phyloP scores from a whole-genome alignment of 306 rosid genomes.

The Phaseolus lunatus region DNA sequence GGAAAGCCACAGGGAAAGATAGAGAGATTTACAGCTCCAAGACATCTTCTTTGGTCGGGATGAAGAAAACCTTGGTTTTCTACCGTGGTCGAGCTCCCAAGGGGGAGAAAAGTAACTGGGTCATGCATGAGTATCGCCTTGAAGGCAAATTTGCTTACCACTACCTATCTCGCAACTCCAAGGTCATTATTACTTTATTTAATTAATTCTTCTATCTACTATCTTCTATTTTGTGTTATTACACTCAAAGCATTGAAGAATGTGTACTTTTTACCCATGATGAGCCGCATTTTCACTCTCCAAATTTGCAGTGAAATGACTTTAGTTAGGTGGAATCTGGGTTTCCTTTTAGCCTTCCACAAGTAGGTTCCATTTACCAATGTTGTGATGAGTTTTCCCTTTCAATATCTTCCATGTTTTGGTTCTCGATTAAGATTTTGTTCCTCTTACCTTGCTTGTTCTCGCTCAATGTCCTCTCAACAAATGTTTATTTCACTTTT shows the following conservation, averaged over 20 bases:
- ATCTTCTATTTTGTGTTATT: neutral
- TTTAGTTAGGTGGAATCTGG: conserved; percentile 45
- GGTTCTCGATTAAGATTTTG: conserved; percentile 36
- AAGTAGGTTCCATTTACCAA: conserved; percentile 41
- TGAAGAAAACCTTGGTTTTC: conserved; percentile 96
- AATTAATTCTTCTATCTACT: neutral
- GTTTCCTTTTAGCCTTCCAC: conserved; percentile 21
- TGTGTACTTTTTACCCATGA: conserved; percentile 26
- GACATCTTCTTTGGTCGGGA: conserved; percentile 79
- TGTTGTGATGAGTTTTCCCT: conserved; percentile 20
- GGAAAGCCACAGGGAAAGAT: conserved; percentile 98
- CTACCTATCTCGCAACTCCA: conserved; percentile 72
- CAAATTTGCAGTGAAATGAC: neutral
- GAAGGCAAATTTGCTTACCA: conserved; percentile 95
- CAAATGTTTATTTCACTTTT: neutral
- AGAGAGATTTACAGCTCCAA: conserved; percentile 85
- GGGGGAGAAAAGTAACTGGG: conserved; percentile 95
- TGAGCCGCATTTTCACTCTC: conserved; percentile 32
- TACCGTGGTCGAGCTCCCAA: conserved; percentile 95
- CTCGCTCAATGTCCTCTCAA: neutral
- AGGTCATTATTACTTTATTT: conserved; percentile 48
- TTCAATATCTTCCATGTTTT: neutral
- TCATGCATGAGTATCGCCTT: conserved; percentile 98
- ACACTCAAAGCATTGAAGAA: neutral
- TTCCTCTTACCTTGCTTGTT: neutral